Percentiles rank a stretch among this genome's conserved stretches.
Conservation (phyloP, 164 flowering plant species). For the Houttuynia cordata region DNA sequence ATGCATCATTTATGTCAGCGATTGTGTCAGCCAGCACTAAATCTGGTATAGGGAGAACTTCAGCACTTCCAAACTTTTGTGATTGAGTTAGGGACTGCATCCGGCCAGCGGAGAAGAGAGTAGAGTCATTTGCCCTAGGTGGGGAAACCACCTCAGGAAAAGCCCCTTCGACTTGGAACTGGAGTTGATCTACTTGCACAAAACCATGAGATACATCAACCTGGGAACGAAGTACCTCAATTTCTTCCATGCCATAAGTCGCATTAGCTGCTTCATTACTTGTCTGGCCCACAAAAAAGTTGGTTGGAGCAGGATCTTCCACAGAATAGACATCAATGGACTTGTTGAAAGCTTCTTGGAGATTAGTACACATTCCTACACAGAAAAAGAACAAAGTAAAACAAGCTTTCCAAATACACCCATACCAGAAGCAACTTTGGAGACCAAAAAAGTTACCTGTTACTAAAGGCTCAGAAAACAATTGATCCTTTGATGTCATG, state of each 20-base stretch:
- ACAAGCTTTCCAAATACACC: background rate
- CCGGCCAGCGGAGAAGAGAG: conserved; percentile 15
- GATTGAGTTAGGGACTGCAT: conserved; percentile 3
- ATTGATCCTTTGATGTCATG: conserved; percentile 25
- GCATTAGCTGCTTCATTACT: background rate
- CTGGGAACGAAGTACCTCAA: background rate
- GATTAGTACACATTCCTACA: conserved; percentile 43
- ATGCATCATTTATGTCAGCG: conserved; percentile 31
- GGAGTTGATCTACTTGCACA: conserved; percentile 25
- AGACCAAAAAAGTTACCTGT: conserved; percentile 27
- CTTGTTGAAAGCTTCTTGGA: conserved; percentile 24
- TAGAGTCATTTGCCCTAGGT: conserved; percentile 17
- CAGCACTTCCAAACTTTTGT: conserved; percentile 19
- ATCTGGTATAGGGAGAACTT: conserved; percentile 21
- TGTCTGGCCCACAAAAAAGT: background rate
- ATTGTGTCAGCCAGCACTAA: conserved; percentile 16
- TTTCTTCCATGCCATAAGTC: conserved; percentile 9
- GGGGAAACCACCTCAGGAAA: conserved; percentile 22
- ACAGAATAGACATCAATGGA: conserved; percentile 24
- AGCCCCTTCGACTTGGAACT: conserved; percentile 6
- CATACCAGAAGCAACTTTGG: background rate
- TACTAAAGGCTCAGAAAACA: conserved; percentile 33
- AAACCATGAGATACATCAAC: background rate
- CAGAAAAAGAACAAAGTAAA: background rate
- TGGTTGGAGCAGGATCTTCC: background rate